Evolutionary conservation across 2,329 filamentous ascomycete genomes (phyloP).

Genomic region (Xylariaceae sp.): DNA sequence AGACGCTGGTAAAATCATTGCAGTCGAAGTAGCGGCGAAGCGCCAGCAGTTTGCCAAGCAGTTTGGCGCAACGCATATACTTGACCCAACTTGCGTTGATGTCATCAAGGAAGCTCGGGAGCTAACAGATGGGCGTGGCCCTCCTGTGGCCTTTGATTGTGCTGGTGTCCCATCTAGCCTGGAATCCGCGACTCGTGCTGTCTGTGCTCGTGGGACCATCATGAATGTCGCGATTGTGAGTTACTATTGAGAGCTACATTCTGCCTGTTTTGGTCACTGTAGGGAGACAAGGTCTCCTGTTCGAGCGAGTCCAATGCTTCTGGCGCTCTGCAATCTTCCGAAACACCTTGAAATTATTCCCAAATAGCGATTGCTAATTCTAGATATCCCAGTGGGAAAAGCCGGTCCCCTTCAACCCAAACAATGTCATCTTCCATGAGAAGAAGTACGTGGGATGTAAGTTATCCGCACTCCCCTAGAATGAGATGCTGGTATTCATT

Average conservation of each 20-base stretch:
- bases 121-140: slow-evolving; percentile 57
- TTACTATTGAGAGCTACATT: background rate
- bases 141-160: slow-evolving; percentile 67
- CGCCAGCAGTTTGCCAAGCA: slow-evolving; percentile 58
- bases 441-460: slow-evolving; percentile 54
- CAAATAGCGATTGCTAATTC: background rate
- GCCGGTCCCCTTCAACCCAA: slow-evolving; percentile 58
- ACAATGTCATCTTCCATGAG: slow-evolving; percentile 60
- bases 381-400: slow-evolving; percentile 56
- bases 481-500: background rate
- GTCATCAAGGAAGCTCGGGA: slow-evolving; percentile 53
- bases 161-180: slow-evolving; percentile 64
- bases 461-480: background rate
- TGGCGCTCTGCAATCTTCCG: too few relatives aligned
- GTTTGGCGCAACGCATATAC: slow-evolving; percentile 62
- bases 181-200: slow-evolving; percentile 53
- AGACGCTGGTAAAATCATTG: slow-evolving; percentile 61
- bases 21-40: slow-evolving; percentile 59
- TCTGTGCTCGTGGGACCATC: slow-evolving; percentile 61
- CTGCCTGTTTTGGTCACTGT: too few relatives aligned
- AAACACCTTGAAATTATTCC: background rate
- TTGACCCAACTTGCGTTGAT: slow-evolving; percentile 60
- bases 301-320: too few relatives aligned
- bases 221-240: slow-evolving; percentile 65
- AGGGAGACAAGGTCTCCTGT: too few relatives aligned